Conservation (phyloP, 176 grass and related monocot species). For the Saccharum officinarum region DNA sequence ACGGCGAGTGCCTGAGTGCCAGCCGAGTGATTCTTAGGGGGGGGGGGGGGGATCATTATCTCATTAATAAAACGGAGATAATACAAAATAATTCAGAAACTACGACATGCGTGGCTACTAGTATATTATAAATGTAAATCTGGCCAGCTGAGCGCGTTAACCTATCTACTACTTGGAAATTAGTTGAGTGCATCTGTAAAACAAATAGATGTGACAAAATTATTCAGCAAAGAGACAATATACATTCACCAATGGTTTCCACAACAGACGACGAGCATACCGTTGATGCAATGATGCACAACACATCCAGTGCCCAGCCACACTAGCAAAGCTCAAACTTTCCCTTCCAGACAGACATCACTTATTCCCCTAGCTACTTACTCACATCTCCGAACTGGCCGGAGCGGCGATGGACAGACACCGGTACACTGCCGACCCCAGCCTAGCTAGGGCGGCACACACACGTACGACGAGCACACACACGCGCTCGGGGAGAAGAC, state of each 20-base stretch:
- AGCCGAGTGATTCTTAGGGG: too few relatives aligned
- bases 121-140: too few relatives aligned
- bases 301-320: not conserved
- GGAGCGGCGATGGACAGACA: not conserved
- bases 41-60: too few relatives aligned
- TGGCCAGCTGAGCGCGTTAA: too few relatives aligned
- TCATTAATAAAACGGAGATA: too few relatives aligned
- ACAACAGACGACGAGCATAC: not conserved
- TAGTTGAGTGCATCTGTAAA: too few relatives aligned
- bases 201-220: not conserved
- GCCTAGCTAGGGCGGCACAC: not conserved
- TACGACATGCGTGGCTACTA: too few relatives aligned
- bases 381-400: not conserved
- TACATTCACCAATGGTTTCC: slow-evolving; percentile 15
- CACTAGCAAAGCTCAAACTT: not conserved
- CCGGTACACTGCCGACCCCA: not conserved
- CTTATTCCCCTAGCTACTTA: slow-evolving; percentile 22
- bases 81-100: too few relatives aligned
- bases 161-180: too few relatives aligned
- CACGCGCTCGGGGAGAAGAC: not conserved
- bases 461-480: not conserved
- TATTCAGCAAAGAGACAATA: not conserved
- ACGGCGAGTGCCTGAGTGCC: too few relatives aligned
- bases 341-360: not conserved
- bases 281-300: not conserved